Evolutionary conservation across 2,329 filamentous ascomycete genomes (phyloP).

Genomic region (Fusarium poae): DNA sequence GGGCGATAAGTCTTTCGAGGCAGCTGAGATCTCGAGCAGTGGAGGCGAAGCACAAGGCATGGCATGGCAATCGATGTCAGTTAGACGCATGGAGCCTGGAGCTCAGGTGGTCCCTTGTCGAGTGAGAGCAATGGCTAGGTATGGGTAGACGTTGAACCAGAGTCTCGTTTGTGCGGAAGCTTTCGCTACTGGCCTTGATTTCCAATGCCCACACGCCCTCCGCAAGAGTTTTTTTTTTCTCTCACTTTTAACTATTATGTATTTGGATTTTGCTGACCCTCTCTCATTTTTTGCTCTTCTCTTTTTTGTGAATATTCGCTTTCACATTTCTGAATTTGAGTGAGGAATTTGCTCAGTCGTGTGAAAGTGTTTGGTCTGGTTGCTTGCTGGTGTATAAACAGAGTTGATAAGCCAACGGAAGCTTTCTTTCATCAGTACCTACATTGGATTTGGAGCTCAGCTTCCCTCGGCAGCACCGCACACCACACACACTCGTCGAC

Average conservation of each 20-base stretch:
- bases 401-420: conserved; percentile 27
- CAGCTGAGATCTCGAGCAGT: conserved; percentile 46
- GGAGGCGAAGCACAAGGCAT: conserved; percentile 39
- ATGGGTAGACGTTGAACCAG: conserved; percentile 30
- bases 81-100: conserved; percentile 32
- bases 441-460: conserved; percentile 37
- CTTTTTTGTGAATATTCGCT: conserved; percentile 19
- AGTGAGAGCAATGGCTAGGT: conserved; percentile 32
- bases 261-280: conserved; percentile 18
- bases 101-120: conserved; percentile 42
- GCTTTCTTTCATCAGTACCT: conserved; percentile 30
- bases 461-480: conserved; percentile 42
- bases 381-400: conserved; percentile 33
- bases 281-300: conserved; percentile 14
- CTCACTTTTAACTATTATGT: not conserved
- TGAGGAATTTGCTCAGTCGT: conserved; percentile 6
- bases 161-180: conserved; percentile 42
- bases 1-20: conserved; percentile 48
- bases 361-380: conserved; percentile 21
- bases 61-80: conserved; percentile 23
- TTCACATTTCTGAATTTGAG: conserved; percentile 4
- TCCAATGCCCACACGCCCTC: conserved; percentile 46
- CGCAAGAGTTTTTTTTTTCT: conserved; percentile 32
- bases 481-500: conserved; percentile 41
- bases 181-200: conserved; percentile 43